A percentile compares a stretch with the other conserved stretches of the same genome.
These are phyloP conservation scores for Pseudogymnoascus sp. DNA, from an alignment of 2,329 filamentous ascomycete genomes.

Conservation along the genomic window DNA sequence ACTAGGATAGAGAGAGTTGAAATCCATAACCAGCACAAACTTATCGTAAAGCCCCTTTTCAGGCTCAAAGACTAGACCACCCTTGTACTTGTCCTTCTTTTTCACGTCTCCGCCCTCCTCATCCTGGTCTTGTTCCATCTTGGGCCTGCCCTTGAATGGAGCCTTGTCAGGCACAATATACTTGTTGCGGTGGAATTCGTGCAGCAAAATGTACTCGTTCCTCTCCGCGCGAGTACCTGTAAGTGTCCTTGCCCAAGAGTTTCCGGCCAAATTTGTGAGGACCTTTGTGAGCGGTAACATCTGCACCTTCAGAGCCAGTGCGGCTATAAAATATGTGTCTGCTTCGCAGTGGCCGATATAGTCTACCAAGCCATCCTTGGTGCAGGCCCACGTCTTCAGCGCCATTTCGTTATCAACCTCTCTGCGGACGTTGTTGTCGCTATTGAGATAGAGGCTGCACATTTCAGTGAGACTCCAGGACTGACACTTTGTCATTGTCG, in stretches of 20 bases:
- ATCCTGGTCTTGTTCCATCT: constrained; percentile 58
- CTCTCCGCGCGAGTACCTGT: constrained; percentile 94
- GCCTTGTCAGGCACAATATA: constrained; percentile 98
- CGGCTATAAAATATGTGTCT: constrained; percentile 92
- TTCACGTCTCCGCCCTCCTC: constrained; percentile 70
- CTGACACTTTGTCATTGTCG: constrained; percentile 92
- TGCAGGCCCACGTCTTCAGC: constrained; percentile 76
- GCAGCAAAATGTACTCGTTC: constrained; percentile 97
- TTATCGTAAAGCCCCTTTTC: constrained; percentile 97
- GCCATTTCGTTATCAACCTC: constrained; percentile 86
- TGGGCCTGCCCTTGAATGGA: constrained; percentile 65
- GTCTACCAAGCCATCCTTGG: constrained; percentile 80
- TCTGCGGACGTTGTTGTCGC: constrained; percentile 58
- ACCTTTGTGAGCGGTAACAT: constrained; percentile 92
- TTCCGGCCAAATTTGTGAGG: constrained; percentile 90
- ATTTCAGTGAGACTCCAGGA: constrained; percentile 98
- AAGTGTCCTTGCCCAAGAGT: constrained; percentile 94
- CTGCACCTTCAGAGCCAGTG: constrained; percentile 79
- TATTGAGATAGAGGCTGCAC: constrained; percentile 78
- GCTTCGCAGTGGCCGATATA: constrained; percentile 91
- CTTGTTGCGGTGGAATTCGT: constrained; percentile 94
- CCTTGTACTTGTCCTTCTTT: constrained; percentile 99
- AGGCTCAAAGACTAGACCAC: constrained; percentile 94
- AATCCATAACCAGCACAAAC: constrained; percentile 98
- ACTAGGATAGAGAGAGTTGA: constrained; percentile 99